Conservation (phyloP, 176 grass and related monocot species). For the Tillandsia fasciculata region DNA sequence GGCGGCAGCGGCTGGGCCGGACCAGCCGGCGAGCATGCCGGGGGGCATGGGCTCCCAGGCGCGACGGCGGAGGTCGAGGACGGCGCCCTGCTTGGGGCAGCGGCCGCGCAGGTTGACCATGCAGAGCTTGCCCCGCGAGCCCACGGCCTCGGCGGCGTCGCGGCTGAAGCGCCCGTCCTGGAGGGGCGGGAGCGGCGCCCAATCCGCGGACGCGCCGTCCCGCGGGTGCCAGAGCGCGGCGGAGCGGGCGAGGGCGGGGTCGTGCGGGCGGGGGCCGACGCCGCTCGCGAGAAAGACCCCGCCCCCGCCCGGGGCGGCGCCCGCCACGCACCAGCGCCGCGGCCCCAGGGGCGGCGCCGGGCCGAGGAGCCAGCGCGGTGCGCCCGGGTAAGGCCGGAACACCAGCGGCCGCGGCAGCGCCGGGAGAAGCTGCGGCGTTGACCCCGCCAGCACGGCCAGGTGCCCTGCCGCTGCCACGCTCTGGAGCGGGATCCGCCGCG, state of each 20-base stretch:
- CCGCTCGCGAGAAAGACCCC: conserved; percentile 53
- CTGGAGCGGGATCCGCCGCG: conserved; percentile 65
- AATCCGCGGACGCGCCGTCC: background rate
- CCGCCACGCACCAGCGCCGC: conserved; percentile 73
- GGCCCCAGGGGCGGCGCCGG: conserved; percentile 52
- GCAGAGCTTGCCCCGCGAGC: conserved; percentile 62
- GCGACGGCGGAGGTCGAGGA: conserved; percentile 33
- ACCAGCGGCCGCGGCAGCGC: conserved; percentile 52
- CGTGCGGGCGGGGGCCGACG: conserved; percentile 35
- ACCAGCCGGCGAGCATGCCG: conserved; percentile 68
- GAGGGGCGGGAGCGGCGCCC: conserved; percentile 58
- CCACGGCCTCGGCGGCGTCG: conserved; percentile 55
- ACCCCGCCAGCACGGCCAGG: conserved; percentile 50
- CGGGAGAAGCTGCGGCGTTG: conserved; percentile 45
- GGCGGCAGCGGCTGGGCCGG: conserved; percentile 29
- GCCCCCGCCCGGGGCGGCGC: conserved; percentile 23
- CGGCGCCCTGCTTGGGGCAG: conserved; percentile 48
- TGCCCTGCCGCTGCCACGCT: conserved; percentile 21
- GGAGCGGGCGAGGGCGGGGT: conserved; percentile 36
- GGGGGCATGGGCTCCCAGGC: conserved; percentile 82
- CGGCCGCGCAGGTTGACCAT: conserved; percentile 63
- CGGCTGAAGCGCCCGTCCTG: conserved; percentile 60
- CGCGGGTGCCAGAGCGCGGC: conserved; percentile 42
- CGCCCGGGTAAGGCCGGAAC: conserved; percentile 44
- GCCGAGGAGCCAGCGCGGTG: conserved; percentile 35